A percentile compares a stretch with the other conserved stretches of the same genome.
Conservation (phyloP, 805 yeast species). For the Huiozyma sinensis region DNA sequence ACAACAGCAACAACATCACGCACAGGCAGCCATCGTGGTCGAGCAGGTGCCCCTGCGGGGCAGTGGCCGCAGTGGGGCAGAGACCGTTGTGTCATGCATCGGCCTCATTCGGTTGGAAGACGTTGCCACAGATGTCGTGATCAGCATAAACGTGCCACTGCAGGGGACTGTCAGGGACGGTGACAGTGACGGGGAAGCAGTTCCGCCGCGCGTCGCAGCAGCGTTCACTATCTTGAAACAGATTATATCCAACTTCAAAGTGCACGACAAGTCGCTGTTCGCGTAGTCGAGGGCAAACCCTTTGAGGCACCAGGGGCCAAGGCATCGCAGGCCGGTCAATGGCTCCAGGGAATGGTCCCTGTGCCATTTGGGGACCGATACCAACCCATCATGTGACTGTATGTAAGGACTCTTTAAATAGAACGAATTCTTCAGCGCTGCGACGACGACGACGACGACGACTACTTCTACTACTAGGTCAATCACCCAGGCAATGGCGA, state of each 20-base stretch:
- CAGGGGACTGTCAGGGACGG: background rate
- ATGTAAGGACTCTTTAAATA: too few relatives aligned
- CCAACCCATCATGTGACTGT: too few relatives aligned
- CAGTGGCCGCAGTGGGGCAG: conserved; percentile 18
- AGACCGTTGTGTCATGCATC: conserved; percentile 40
- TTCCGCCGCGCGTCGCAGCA: conserved; percentile 10
- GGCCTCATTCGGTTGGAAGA: conserved; percentile 44
- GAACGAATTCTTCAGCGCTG: too few relatives aligned
- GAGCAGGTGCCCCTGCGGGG: conserved; percentile 48
- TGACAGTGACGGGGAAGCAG: conserved; percentile 1
- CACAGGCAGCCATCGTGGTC: conserved; percentile 27
- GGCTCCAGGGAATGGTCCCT: too few relatives aligned
- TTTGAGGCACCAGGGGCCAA: too few relatives aligned
- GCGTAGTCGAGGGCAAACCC: conserved; percentile 6
- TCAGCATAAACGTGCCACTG: conserved; percentile 53
- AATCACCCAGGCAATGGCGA: background rate
- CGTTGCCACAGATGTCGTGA: conserved; percentile 48
- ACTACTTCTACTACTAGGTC: too few relatives aligned
- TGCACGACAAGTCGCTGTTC: conserved; percentile 22
- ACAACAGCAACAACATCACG: background rate
- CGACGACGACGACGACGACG: too few relatives aligned
- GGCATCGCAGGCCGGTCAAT: too few relatives aligned
- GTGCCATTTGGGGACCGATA: too few relatives aligned
- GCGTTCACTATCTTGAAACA: conserved; percentile 14
- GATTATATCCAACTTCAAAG: conserved; percentile 16